Evolutionary conservation across 208 protist species (phyloP), one percentile per base, ranked within the genome.

Genomic region (Angomonas deanei): DNA sequence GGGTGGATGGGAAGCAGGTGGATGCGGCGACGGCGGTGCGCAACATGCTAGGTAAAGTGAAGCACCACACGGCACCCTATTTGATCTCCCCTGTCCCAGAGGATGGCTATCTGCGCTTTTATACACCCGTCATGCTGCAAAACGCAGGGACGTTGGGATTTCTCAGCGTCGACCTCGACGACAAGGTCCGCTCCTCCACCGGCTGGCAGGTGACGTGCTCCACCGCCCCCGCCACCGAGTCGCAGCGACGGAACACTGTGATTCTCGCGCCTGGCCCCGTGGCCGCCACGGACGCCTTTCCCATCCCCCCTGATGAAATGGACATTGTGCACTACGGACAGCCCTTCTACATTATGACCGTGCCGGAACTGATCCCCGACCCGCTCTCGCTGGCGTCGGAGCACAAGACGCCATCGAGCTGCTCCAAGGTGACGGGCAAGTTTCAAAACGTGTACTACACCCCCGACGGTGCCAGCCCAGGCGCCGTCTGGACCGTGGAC

Each of bases 291-390:
- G 84, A 90, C 48, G 82, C 73, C 59, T 84, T 84, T 33, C 70
- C 85, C 0, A 75, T 81, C 26, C 88, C 88, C 1, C 48, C 71
- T n/a, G 87, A 80, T 27, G 90, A 96, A 76, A 66, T 71, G 64
- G 77, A 89, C 46, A 53, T 96, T n/a, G 82, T 96, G 27, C 88
- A 94, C 71, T 96, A 96, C 68, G 86, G 86, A 0, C 87, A 96
- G 69, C 85, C 83, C 1, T 88, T 96, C 55, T 90, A 93, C 60
- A 72, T 93, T 46, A 87, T 87, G 80, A 86, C 81, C 0, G 76
- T 94, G 32, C 68, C 79, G 2, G 78, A 79, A 64, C 75, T 91
- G 8, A 86, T 78, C 69, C 68, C 77, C 6, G 68, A 91, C 58
- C 82, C 87, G 17, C 81, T 94, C 30, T 93, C 78, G 3, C 72